Evolutionary conservation across 208 protist species (phyloP), one percentile per base, ranked within the genome.

Genomic region (Blechomonas ayalai): DNA sequence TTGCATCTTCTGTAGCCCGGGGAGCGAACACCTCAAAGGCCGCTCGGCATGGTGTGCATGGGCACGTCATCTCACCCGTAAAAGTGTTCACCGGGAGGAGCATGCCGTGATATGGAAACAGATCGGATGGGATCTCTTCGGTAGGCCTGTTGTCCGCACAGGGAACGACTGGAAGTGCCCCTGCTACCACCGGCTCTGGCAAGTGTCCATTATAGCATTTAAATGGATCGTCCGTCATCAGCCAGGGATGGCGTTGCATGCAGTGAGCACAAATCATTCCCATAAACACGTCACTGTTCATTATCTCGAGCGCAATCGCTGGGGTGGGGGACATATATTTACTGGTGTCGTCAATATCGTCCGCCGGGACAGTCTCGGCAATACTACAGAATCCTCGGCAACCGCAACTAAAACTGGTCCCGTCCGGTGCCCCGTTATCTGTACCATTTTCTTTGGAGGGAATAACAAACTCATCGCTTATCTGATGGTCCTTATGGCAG

Each of bases 221-320:
- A 15, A 43, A 46, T 2, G 71, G 73, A 47, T 83, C 73, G 1
- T 84, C 58, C 4, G 45, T 46, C n/a, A 70, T 26, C 0, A 92
- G 35, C 80, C 83, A 92, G 15, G 83, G 83, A 47, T 89, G 20
- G 42, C 89, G 76, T 49, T 86, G 76, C 75, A 92, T 86, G 51
- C 83, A 92, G 34, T 67, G 41, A 5, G 73, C 68, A 28, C 83
- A 92, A 0, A 92, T 29, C 44, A 92, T 80, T 16, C 76, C 79
- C n/a, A 73, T 71, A 37, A 86, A 89, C 41, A 85, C 52, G 46
- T 92, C 83, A 39, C 52, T 67, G 36, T 84, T 85, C 73, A 92
- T 84, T 26, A 89, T 22, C 51, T 73, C 70, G 24, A 47, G 45
- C 9, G 68, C 76, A 5, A 73, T 60, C 0, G 44, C 49, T 22